Evolutionary conservation across 2,329 filamentous ascomycete species (phyloP).

Genomic region (Rachicladosporium sp.): DNA sequence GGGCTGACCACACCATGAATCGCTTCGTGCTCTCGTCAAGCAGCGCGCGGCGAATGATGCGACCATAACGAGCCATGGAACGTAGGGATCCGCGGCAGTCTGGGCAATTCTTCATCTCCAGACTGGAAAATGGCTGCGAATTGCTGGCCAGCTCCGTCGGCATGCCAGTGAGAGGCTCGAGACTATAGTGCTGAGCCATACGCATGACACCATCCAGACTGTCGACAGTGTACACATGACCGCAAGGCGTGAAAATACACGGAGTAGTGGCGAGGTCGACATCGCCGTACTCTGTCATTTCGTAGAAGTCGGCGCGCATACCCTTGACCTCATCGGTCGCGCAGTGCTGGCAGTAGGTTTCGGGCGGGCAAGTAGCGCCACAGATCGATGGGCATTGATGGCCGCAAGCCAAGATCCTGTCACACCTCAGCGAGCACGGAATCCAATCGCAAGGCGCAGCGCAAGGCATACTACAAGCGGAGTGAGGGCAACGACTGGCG

Average conservation of each 20-base stretch:
- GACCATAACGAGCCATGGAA: slow-evolving; percentile 48
- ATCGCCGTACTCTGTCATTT: slow-evolving; percentile 42
- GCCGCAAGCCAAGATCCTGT: slow-evolving; percentile 41
- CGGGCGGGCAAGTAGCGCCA: slow-evolving; percentile 47
- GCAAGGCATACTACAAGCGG: slow-evolving; percentile 42
- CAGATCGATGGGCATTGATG: slow-evolving; percentile 55
- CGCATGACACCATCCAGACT: slow-evolving; percentile 52
- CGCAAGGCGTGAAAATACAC: slow-evolving; percentile 50
- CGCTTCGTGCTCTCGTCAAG: slow-evolving; percentile 54
- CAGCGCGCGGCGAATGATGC: slow-evolving; percentile 47
- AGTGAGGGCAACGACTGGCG: slow-evolving; percentile 43
- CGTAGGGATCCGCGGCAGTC: slow-evolving; percentile 48
- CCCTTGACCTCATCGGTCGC: slow-evolving; percentile 32
- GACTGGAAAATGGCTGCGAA: slow-evolving; percentile 36
- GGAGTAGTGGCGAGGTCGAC: slow-evolving; percentile 48
- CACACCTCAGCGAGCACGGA: slow-evolving; percentile 51
- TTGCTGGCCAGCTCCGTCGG: slow-evolving; percentile 21
- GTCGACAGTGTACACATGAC: slow-evolving; percentile 48
- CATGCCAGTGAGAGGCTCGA: slow-evolving; percentile 22
- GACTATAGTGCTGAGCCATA: slow-evolving; percentile 39
- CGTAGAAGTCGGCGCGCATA: slow-evolving; percentile 44
- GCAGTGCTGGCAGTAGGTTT: slow-evolving; percentile 46
- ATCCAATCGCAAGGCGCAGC: slow-evolving; percentile 55
- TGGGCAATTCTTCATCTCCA: slow-evolving; percentile 42
- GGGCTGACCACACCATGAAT: slow-evolving; percentile 45